Percentiles rank a stretch among this genome's conserved stretches.
Evolutionary conservation across 2,329 filamentous ascomycete species (phyloP).

Genomic region (Aureobasidium sp.): DNA sequence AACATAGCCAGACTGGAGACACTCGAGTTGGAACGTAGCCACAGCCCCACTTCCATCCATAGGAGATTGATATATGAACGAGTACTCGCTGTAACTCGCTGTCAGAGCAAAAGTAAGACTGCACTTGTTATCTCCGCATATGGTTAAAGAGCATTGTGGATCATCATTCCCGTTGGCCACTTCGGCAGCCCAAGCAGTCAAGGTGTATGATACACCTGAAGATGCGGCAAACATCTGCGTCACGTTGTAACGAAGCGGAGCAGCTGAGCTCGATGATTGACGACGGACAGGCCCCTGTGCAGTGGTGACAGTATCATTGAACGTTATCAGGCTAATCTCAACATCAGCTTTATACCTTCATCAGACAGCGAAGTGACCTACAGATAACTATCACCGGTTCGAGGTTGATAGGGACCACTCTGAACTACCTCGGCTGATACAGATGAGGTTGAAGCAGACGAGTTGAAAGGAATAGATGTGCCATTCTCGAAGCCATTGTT

Average conservation of each 20-base stretch:
- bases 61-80: neutral
- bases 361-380: no score
- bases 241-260: neutral
- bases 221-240: neutral
- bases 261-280: neutral
- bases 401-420: neutral
- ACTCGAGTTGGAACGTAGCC: neutral
- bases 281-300: neutral
- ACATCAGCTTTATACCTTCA: no score
- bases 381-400: no score
- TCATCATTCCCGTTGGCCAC: neutral
- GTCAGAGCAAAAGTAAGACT: neutral
- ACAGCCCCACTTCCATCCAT: neutral
- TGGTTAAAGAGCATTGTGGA: neutral
- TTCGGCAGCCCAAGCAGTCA: neutral
- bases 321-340: no score
- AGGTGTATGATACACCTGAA: neutral
- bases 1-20: neutral
- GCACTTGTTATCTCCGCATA: neutral
- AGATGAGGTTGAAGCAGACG: neutral
- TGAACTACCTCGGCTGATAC: neutral
- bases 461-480: neutral
- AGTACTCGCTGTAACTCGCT: neutral
- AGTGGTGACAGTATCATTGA: neutral
- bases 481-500: neutral